Evolutionary conservation across 2,329 filamentous ascomycete genomes (phyloP), one percentile per base, ranked within the genome.

Genomic region (Xylaria sp.): DNA sequence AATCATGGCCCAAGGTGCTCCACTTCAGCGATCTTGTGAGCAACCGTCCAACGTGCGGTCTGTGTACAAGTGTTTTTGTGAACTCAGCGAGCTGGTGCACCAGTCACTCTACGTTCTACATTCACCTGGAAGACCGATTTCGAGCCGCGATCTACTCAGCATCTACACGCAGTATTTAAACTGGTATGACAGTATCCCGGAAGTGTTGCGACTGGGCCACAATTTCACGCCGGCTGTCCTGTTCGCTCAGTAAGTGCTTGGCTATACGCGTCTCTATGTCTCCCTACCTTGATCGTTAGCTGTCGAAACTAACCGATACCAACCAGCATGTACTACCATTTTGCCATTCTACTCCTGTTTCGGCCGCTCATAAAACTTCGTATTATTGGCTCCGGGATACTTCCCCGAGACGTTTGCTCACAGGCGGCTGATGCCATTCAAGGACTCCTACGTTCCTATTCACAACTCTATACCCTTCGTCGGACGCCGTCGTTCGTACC

Each of bases 161-260:
- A 85, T 86, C 25, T 92, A 92, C 67, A 86, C 84, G 0, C 84
- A 88, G 67, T 92, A 91, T 68, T 80, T 91, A 15, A 83, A 86
- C 55, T 93, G 90, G 90, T 92, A 92, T 72, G 85, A 86, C 60
- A 80, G 78, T 25, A 84, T 93, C 62, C 90, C 90, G 0, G 82
- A 86, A 61, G 83, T 86, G 1, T 78, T 92, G 52, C 80, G 84
- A 21, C 75, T 92, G 2, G 87, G 87, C 1, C 84, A 89, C 63
- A 90, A 89, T 67, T 90, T 90, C 55, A 89, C 89, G 2, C 89
- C 90, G 11, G 87, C 91, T 47, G 89, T 92, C 37, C 77, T 93
- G 19, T 89, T 91, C 64, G 84, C 90, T 38, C 90, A 92, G 90
- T 92, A 79, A 80, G 90, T 82, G 2, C 8, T 21, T 31, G 14